phyloP scores from a whole-genome alignment of 805 yeast species.

The Candida khao-thaluensis region DNA sequence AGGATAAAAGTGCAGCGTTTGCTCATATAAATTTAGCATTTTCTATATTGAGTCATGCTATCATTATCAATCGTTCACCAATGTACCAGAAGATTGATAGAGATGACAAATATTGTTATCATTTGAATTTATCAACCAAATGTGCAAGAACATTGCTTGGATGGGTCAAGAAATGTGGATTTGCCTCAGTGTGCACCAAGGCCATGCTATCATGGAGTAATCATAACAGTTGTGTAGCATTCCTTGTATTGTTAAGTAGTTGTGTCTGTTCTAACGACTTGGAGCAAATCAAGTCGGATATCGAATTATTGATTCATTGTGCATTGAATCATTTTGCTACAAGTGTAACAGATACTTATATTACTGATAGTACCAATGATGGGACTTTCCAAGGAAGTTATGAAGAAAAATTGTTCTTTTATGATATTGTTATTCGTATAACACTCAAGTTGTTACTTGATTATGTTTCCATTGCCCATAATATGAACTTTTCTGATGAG shows the following conservation, averaged over 20 bases:
- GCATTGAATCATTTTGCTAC: constrained; percentile 11
- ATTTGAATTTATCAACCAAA: constrained; percentile 24
- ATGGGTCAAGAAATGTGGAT: constrained; percentile 15
- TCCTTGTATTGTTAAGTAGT: constrained; percentile 23
- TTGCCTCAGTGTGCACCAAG: constrained; percentile 14
- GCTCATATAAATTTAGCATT: not conserved
- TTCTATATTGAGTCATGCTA: constrained; percentile 24
- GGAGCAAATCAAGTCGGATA: constrained; percentile 19
- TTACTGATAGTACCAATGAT: not conserved
- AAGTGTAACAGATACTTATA: not conserved
- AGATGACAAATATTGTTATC: constrained; percentile 16
- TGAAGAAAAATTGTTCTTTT: constrained; percentile 15
- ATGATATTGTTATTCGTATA: constrained; percentile 23
- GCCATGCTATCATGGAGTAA: constrained; percentile 21
- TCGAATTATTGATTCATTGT: constrained; percentile 21
- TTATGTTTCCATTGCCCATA: constrained; percentile 13
- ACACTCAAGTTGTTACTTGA: constrained; percentile 23
- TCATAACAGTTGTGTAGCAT: constrained; percentile 25
- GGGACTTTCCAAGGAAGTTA: constrained; percentile 4
- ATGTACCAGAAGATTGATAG: constrained; percentile 15
- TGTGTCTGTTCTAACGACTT: constrained; percentile 20
- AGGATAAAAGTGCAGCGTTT: not conserved
- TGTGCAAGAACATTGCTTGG: constrained; percentile 28
- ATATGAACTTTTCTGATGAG: constrained; percentile 13
- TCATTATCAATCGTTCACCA: constrained; percentile 29